phyloP scores from a whole-genome alignment of 768 basidiomycete genomes.

The Suillus variegatus region DNA sequence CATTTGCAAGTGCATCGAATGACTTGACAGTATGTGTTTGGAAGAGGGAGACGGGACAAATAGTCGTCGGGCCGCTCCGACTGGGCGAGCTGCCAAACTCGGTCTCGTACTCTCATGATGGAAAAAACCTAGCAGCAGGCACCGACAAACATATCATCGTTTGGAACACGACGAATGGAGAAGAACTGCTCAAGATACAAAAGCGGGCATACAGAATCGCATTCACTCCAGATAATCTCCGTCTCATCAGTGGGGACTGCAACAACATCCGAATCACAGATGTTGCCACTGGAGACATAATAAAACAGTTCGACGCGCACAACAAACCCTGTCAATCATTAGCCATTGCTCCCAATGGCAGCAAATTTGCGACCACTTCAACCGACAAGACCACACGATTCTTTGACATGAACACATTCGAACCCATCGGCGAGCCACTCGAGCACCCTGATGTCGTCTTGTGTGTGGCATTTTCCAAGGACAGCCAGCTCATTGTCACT shows the following conservation, averaged over 20 bases:
- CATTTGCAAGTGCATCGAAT: background rate
- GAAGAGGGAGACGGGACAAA: background rate
- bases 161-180: background rate
- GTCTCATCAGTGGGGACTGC: too few relatives aligned
- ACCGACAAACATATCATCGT: conserved; percentile 5
- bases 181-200: background rate
- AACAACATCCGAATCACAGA: too few relatives aligned
- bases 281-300: too few relatives aligned
- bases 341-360: background rate
- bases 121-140: conserved; percentile 6
- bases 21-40: background rate
- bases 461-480: background rate
- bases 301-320: too few relatives aligned
- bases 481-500: background rate
- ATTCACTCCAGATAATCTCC: background rate
- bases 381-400: background rate
- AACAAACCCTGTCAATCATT: background rate
- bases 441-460: background rate
- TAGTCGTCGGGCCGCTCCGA: background rate
- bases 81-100: background rate
- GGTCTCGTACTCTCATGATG: background rate
- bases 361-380: background rate
- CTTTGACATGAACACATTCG: background rate
- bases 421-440: background rate
- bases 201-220: background rate